These are phyloP conservation scores for Dunaliella primolecta DNA, from an alignment of 139 green algal species.

Conservation along the genomic window DNA sequence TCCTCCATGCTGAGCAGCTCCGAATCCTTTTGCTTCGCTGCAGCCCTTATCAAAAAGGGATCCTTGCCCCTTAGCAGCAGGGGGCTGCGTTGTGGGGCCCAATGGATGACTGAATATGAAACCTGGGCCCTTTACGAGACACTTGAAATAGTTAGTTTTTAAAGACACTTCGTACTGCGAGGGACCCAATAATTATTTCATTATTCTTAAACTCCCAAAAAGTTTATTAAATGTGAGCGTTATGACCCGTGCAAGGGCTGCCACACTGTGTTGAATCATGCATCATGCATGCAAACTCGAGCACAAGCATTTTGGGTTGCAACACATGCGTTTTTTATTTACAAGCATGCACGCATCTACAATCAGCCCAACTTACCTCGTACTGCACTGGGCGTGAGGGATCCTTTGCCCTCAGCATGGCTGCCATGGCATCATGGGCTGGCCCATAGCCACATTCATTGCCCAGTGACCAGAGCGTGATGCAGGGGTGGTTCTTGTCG, in stretches of 20 bases:
- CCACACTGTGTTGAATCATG: neutral
- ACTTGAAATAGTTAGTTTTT: no score
- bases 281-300: neutral
- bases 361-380: conserved; percentile 42
- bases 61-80: no score
- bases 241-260: no score
- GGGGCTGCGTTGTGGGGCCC: no score
- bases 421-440: conserved; percentile 68
- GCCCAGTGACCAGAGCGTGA: conserved; percentile 93
- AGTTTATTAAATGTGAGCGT: no score
- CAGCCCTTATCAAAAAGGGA: no score
- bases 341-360: neutral
- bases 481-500: conserved; percentile 85
- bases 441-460: conserved; percentile 91
- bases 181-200: neutral
- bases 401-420: conserved; percentile 51
- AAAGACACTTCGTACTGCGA: no score
- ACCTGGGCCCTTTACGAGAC: no score
- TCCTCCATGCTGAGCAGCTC: no score
- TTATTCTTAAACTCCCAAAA: neutral
- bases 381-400: conserved; percentile 67
- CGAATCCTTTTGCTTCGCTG: no score
- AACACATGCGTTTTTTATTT: no score
- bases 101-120: no score
- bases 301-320: neutral